phyloP scores from a whole-genome alignment of 305 asterid genomes.

The Fraxinus sp. region DNA sequence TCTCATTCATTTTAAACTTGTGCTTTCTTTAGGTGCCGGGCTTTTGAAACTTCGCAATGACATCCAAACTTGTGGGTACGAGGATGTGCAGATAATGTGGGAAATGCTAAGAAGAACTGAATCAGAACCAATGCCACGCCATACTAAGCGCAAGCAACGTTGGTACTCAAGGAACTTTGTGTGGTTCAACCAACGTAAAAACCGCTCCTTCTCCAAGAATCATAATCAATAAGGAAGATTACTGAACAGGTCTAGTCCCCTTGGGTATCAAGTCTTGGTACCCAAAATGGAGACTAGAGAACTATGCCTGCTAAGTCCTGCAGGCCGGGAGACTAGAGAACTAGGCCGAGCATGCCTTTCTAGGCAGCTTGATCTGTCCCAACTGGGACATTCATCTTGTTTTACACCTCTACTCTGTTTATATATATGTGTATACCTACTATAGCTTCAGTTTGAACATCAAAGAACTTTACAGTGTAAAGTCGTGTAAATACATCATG shows the following conservation, averaged over 20 bases:
- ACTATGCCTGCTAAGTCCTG: background rate
- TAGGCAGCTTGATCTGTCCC: background rate
- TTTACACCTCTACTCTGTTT: background rate
- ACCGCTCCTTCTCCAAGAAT: background rate
- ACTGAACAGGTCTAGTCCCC: background rate
- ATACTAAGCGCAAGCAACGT: background rate
- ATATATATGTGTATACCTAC: background rate
- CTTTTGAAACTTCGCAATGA: constrained; percentile 3
- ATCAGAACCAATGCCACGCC: background rate
- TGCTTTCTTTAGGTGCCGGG: background rate
- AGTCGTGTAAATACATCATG: background rate
- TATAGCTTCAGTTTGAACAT: background rate
- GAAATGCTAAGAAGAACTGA: background rate
- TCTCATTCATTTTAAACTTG: background rate
- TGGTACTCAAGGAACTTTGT: background rate
- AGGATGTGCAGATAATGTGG: constrained; percentile 2
- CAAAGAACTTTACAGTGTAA: background rate
- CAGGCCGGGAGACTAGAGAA: background rate
- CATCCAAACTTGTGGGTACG: constrained; percentile 1
- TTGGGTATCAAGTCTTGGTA: background rate
- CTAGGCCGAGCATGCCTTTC: background rate
- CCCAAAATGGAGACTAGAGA: background rate
- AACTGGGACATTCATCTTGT: background rate
- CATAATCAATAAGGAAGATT: background rate
- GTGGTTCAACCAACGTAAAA: background rate